Base-by-base conservation (phyloP, 495 filamentous ascomycete genomes). In the Usnea hakonensis region DNA sequence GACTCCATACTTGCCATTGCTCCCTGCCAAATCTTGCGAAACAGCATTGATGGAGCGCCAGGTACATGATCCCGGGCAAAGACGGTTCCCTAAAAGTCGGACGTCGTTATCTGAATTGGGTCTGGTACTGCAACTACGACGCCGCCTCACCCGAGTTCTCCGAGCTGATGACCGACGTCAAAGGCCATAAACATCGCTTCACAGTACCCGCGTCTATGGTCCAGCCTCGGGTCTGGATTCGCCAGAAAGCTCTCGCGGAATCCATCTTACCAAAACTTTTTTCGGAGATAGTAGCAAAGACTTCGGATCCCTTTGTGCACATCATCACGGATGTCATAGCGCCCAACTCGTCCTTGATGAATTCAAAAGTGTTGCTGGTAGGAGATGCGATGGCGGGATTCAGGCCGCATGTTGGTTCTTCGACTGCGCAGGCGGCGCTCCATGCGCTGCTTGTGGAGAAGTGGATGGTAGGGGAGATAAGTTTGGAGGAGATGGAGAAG, bases 371-470 rank as follows among this genome's bases (percentile, higher is more conserved):
- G 1, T 70, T 84, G 36, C 66, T 85, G 38, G 71, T 84, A 8
- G 82, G 82, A 26, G 83, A 86, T 69, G 82, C 82, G 36, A 60
- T 84, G 16, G 81, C 80, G 0, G 77, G 77, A 3, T 82, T 86
- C 55, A 69, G 82, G 19, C 83, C 83, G 23, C 81, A 84, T 61
- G 83, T 79, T 2, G 79, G 77, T 11, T 78, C 77, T 1, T 75
- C 75, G 38, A 82, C 79, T 8, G 76, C 72, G 23, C 81, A 83
- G 67, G 80, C 75, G 14, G 79, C 79, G 9, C 75, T 75, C 44
- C 73, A 81, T 68, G 77, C 76, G 2, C 72, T 78, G 70, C 33
- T 74, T 17, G 73, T 79, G 52, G 75, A 77, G 13, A 74, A 76
- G 40, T 75, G 77, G 62, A 64, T 80, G 23, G 63, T 68, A 33